Percentiles rank a stretch among this genome's conserved stretches.
These are phyloP conservation scores for Collybia nuda DNA, from an alignment of 768 basidiomycete species.

Conservation along the genomic window DNA sequence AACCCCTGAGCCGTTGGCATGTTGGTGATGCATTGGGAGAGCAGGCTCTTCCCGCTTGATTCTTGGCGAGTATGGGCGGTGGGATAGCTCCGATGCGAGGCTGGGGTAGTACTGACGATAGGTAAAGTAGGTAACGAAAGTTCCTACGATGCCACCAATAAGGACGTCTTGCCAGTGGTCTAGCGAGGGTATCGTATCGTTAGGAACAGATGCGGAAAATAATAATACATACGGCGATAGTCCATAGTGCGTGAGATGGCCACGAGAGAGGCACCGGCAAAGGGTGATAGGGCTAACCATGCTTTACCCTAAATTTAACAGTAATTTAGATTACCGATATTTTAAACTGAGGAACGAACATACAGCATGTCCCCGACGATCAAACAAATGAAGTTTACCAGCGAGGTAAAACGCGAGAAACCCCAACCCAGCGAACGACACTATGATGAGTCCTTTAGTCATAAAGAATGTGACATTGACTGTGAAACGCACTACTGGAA, in stretches of 20 bases:
- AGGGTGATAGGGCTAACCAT: constrained; percentile 80
- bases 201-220: constrained; percentile 9
- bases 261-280: constrained; percentile 74
- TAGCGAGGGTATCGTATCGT: constrained; percentile 22
- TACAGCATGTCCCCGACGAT: constrained; percentile 72
- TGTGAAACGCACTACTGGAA: constrained; percentile 64
- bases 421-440: constrained; percentile 91
- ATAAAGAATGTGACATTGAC: background rate
- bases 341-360: constrained; percentile 15
- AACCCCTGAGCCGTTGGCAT: background rate
- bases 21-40: constrained; percentile 38
- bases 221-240: constrained; percentile 66
- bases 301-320: constrained; percentile 57
- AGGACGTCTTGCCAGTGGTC: constrained; percentile 94
- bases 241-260: constrained; percentile 92
- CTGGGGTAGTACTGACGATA: constrained; percentile 86
- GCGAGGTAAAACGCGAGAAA: constrained; percentile 88
- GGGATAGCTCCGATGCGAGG: constrained; percentile 59
- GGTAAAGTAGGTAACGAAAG: constrained; percentile 66
- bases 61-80: constrained; percentile 74
- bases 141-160: constrained; percentile 75
- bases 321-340: background rate
- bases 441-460: constrained; percentile 32
- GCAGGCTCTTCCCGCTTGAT: constrained; percentile 44
- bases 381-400: constrained; percentile 91